Evolutionary conservation across 306 rosid genomes (phyloP).

Genomic region (Sicyos baderoa): DNA sequence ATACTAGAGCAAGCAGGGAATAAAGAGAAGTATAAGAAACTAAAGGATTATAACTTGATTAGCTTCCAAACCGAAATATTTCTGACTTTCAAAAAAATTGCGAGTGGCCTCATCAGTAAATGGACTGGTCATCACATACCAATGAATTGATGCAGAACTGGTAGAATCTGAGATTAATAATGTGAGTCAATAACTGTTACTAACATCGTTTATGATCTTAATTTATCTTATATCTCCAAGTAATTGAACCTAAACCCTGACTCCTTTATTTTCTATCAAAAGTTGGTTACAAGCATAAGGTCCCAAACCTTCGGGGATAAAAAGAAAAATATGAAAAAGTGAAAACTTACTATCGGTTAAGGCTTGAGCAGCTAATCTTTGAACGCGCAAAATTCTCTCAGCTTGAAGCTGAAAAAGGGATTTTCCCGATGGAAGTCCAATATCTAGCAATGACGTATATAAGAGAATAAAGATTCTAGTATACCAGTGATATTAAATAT

Average conservation of each 20-base stretch:
- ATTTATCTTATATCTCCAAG: background rate
- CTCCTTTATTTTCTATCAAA: background rate
- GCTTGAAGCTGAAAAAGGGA: slow-evolving; percentile 98
- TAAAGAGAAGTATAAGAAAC: background rate
- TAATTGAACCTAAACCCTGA: background rate
- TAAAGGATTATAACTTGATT: slow-evolving; percentile 54
- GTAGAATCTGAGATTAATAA: slow-evolving; percentile 45
- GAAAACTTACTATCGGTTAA: slow-evolving; percentile 47
- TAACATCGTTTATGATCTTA: slow-evolving; percentile 1
- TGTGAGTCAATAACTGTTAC: slow-evolving; percentile 9
- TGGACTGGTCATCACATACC: slow-evolving; percentile 99
- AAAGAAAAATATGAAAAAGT: background rate
- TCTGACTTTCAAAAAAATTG: slow-evolving; percentile 76
- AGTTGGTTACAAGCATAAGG: background rate
- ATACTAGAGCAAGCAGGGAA: slow-evolving; percentile 11
- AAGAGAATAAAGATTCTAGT: slow-evolving; percentile 1
- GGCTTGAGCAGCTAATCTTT: slow-evolving; percentile 79
- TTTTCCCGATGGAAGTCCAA: slow-evolving; percentile 98
- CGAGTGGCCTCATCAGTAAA: slow-evolving; percentile 87
- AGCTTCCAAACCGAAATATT: slow-evolving; percentile 78
- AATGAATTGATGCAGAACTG: slow-evolving; percentile 60
- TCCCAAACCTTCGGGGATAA: background rate
- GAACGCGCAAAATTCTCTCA: slow-evolving; percentile 84
- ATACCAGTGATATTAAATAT: too few species aligned
- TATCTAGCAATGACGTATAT: slow-evolving; percentile 41